Evolutionary conservation across 805 yeast species (phyloP).

Genomic region (Zygoascus flipseniorum): DNA sequence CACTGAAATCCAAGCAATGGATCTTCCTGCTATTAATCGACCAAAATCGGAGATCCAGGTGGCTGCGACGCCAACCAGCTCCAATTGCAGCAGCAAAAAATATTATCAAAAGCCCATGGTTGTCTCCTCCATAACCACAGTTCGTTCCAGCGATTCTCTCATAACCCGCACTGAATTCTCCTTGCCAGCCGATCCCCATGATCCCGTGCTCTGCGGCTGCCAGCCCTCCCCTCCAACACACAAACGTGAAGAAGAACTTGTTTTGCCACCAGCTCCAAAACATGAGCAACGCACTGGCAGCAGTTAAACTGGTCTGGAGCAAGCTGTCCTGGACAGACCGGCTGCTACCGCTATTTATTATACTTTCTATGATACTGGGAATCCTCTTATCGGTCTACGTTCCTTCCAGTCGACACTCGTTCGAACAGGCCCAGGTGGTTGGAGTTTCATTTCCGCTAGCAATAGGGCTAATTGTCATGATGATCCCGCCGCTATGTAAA

Average conservation of each 20-base stretch:
- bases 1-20: background rate
- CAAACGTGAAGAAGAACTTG: no score
- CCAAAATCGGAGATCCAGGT: background rate
- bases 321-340: slow-evolving; percentile 17
- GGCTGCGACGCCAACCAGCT: background rate
- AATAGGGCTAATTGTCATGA: slow-evolving; percentile 46
- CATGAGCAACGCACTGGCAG: background rate
- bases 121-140: no score
- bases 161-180: background rate
- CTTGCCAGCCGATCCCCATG: background rate
- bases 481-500: slow-evolving; percentile 49
- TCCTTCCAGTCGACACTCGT: slow-evolving; percentile 15
- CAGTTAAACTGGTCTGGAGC: background rate
- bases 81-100: no score
- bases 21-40: background rate
- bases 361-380: slow-evolving; percentile 22
- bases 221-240: background rate
- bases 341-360: slow-evolving; percentile 21
- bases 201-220: background rate
- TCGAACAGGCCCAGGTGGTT: slow-evolving; percentile 18
- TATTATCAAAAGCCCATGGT: no score
- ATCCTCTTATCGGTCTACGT: slow-evolving; percentile 20
- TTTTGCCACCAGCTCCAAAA: background rate
- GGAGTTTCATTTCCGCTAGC: slow-evolving; percentile 26
- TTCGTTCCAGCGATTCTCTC: background rate